Evolutionary conservation across 371 early-diverging fungal species (phyloP), one percentile per base, ranked within the genome.

Genomic region (Mucor sp.): DNA sequence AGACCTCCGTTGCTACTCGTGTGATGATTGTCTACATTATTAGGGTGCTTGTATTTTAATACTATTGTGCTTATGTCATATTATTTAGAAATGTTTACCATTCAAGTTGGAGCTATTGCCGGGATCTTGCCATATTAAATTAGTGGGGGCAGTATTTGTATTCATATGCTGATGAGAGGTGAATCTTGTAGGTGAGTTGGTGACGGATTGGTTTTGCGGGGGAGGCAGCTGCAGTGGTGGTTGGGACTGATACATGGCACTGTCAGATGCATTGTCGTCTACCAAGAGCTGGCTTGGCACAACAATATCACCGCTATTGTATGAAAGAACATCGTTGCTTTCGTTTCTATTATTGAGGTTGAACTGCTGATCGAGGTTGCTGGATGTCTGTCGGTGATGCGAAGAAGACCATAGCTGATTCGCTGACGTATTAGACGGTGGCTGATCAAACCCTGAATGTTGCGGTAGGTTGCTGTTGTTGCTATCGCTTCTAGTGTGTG

Each of bases 201-300:
- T 23, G 15, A 37, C 37, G 11, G 37, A 37, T 37, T 37, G 37
- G 14, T 11, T 37, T 4, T 37, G 37, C 14, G 55, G 28, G 3
- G 32, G 60, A 3, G 11, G 19, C 3, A 44, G 32, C 47, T 19
- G 28, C 6, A 30, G 8, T 4, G 41, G 59, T 21, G 7, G 43
- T 11, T 37, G 37, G 1, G 58, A 17, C 48, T 58, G 66, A 30
- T 56, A 56, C 9, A 56, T 56, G 32, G 56, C 6, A n/a, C 6
- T 30, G 30, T 56, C 56, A 25, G 41, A 7, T 27, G 60, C 7
- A 11, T 35, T 27, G 15, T 60, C 60, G 12, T 60, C 60, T 5
- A 60, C 60, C 17, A 60, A 25, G n/a, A 63, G 35, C 17, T 63
- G 63, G 28, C 63, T 63, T n/a, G 63, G 63, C 6, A 63, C 56